Percentiles rank a stretch among this genome's conserved stretches.
Evolutionary conservation across 345 rosid species (phyloP).

Genomic region (Syzygium aromaticum): DNA sequence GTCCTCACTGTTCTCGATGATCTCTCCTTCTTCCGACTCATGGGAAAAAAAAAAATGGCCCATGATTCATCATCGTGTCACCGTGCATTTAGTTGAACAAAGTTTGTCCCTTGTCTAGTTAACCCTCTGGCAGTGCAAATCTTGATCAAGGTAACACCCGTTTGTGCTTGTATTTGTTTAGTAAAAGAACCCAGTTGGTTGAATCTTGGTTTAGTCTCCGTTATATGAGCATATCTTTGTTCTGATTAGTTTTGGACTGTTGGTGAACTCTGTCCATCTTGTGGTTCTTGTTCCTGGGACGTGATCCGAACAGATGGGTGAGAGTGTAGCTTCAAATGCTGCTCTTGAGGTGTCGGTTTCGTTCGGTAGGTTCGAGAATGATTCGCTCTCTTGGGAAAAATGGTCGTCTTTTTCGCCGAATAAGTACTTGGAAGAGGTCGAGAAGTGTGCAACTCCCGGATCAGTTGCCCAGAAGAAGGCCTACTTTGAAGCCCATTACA

Average conservation of each 20-base stretch:
- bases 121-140: background rate
- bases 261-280: background rate
- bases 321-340: background rate
- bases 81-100: background rate
- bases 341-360: constrained; percentile 65
- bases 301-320: constrained; percentile 3
- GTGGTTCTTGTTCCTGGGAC: background rate
- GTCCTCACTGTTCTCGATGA: background rate
- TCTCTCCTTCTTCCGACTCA: background rate
- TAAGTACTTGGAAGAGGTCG: constrained; percentile 95
- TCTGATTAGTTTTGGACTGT: background rate
- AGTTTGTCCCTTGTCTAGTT: background rate
- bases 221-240: background rate
- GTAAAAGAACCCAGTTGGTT: background rate
- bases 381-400: constrained; percentile 92
- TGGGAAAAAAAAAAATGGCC: background rate
- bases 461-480: constrained; percentile 94
- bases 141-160: background rate
- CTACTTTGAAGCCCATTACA: constrained; percentile 95
- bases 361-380: constrained; percentile 83
- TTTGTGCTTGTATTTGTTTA: background rate
- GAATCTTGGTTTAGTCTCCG: background rate
- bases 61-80: background rate
- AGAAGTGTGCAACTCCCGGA: constrained; percentile 93
- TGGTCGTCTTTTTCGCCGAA: constrained; percentile 88